Percentiles rank a stretch among this genome's conserved stretches.
Conservation (phyloP, 176 grass and related monocot genomes). For the Oryza glaberrima region DNA sequence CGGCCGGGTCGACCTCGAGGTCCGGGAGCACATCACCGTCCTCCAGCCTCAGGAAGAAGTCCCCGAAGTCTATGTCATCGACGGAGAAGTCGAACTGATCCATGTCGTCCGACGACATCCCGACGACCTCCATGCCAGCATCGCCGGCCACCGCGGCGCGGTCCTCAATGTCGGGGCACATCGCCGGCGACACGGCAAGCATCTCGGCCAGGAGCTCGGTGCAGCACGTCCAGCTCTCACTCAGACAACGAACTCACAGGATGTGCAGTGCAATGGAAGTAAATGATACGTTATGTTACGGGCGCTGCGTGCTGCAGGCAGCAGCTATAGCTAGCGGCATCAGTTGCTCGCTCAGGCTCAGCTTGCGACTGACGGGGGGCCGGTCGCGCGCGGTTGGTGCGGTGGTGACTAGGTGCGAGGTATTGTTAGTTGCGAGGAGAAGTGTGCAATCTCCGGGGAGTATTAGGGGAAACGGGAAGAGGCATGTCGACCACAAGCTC, state of each 20-base stretch:
- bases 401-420: neutral
- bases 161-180: constrained; percentile 35
- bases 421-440: constrained; percentile 43
- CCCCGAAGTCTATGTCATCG: constrained; percentile 84
- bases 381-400: neutral
- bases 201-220: constrained; percentile 22
- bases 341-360: neutral
- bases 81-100: constrained; percentile 65
- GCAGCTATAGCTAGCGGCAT: neutral
- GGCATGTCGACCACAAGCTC: constrained; percentile 76
- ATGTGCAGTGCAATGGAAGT: constrained; percentile 9
- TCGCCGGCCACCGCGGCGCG: neutral
- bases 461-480: constrained; percentile 45
- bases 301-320: neutral
- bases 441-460: constrained; percentile 40
- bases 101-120: constrained; percentile 23
- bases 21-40: constrained; percentile 68
- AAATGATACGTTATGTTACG: constrained; percentile 23
- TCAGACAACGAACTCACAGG: no score
- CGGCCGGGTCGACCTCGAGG: constrained; percentile 77
- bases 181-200: constrained; percentile 58
- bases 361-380: neutral
- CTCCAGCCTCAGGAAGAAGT: constrained; percentile 78
- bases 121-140: constrained; percentile 1
- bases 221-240: neutral